Evolutionary conservation across 805 yeast species (phyloP).

Genomic region (Myxozyma mucilagina): DNA sequence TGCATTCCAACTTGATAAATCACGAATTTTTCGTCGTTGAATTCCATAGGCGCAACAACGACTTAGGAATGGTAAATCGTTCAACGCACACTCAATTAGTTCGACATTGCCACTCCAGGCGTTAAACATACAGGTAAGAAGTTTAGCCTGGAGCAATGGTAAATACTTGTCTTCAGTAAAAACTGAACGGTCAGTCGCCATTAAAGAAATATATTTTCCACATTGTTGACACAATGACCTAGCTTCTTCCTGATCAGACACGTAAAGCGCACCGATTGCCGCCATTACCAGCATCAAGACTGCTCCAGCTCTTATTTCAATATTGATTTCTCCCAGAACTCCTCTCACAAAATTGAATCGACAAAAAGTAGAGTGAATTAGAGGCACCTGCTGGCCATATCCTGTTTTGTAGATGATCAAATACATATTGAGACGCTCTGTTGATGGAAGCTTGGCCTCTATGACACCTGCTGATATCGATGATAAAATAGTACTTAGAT

Average conservation of each 20-base stretch:
- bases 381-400: conserved; percentile 12
- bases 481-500: neutral
- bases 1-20: neutral
- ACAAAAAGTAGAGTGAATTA: conserved; percentile 14
- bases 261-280: conserved; percentile 8
- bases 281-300: conserved; percentile 10
- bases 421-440: conserved; percentile 5
- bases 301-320: neutral
- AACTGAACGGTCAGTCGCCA: neutral
- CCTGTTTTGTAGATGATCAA: conserved; percentile 8
- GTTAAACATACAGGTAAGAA: conserved; percentile 11
- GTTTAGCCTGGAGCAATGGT: conserved; percentile 12
- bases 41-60: conserved; percentile 16
- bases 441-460: neutral
- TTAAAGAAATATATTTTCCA: neutral
- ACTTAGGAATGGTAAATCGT: conserved; percentile 10
- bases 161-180: conserved; percentile 11
- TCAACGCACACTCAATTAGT: conserved; percentile 3
- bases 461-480: neutral
- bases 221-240: neutral
- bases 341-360: conserved; percentile 12
- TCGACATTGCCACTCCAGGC: conserved; percentile 19
- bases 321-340: neutral
- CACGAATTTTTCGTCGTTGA: conserved; percentile 1
- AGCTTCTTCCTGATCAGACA: neutral